phyloP scores from a whole-genome alignment of 495 filamentous ascomycete genomes.

The Lichenothelia convexa region DNA sequence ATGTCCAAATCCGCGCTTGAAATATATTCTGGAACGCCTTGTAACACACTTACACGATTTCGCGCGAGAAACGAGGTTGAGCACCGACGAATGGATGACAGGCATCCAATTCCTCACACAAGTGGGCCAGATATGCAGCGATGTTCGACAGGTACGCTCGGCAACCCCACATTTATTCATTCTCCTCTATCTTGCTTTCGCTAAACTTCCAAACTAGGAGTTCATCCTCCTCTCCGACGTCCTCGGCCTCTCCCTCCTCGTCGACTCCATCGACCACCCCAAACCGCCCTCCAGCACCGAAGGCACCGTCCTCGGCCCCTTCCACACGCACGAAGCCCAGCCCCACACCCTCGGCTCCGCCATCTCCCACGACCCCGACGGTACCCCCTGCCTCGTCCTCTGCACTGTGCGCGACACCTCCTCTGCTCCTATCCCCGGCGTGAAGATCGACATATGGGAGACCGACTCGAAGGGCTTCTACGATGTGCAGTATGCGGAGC shows the following conservation, averaged over 20 bases:
- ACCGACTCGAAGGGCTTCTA: slow-evolving; percentile 76
- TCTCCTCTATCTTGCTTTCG: no score
- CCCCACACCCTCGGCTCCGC: slow-evolving; percentile 38
- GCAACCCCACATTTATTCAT: no score
- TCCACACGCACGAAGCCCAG: slow-evolving; percentile 81
- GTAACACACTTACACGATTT: slow-evolving; percentile 26
- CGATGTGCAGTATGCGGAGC: slow-evolving; percentile 66
- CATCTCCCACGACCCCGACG: slow-evolving; percentile 56
- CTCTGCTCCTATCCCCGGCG: slow-evolving; percentile 48
- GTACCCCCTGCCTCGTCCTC: slow-evolving; percentile 55
- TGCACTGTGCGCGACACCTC: slow-evolving; percentile 54
- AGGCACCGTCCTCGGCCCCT: slow-evolving; percentile 79
- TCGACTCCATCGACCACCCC: slow-evolving; percentile 84
- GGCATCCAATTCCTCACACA: slow-evolving; percentile 23
- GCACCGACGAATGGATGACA: slow-evolving; percentile 23
- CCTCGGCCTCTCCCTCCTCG: slow-evolving; percentile 72
- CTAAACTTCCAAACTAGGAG: no score
- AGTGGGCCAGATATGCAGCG: slow-evolving; percentile 24
- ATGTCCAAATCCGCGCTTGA: slow-evolving; percentile 17
- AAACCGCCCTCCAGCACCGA: slow-evolving; percentile 61
- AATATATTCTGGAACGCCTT: slow-evolving; percentile 23
- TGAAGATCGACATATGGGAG: slow-evolving; percentile 86
- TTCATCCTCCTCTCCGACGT: slow-evolving; percentile 90
- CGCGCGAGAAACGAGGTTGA: slow-evolving; percentile 23
- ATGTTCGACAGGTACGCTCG: slow-evolving; percentile 20